A percentile compares a stretch with the other conserved stretches of the same genome.
These are phyloP conservation scores for Lachnellula willkommii DNA, from an alignment of 2,329 filamentous ascomycete genomes.

Conservation along the genomic window DNA sequence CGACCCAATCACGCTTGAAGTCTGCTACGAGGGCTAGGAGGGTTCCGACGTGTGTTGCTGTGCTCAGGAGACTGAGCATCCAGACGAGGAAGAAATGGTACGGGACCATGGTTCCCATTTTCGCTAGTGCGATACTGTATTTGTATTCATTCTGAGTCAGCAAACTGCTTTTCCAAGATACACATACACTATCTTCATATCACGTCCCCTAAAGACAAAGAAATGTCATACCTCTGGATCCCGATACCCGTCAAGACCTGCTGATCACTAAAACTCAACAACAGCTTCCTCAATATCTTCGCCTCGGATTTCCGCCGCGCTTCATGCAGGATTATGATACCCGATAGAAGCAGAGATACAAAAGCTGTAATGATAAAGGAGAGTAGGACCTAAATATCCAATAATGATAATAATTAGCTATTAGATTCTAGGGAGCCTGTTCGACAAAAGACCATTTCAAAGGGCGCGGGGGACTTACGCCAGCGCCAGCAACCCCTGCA, in stretches of 20 bases:
- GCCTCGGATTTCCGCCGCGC: constrained; percentile 40
- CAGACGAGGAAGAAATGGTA: constrained; percentile 70
- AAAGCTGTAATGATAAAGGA: constrained; percentile 61
- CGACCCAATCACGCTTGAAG: constrained; percentile 60
- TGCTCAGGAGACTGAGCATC: constrained; percentile 60
- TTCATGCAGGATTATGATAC: constrained; percentile 53
- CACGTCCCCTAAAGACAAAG: neutral
- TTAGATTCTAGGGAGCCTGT: neutral
- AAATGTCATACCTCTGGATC: constrained; percentile 45
- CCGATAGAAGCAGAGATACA: constrained; percentile 49
- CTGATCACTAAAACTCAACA: constrained; percentile 61
- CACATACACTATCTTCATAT: no score
- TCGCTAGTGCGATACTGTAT: constrained; percentile 50
- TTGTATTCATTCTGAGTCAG: neutral
- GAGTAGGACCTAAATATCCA: constrained; percentile 47
- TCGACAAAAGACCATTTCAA: neutral
- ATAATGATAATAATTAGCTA: constrained; percentile 2
- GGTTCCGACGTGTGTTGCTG: constrained; percentile 60
- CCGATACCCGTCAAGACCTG: constrained; percentile 65
- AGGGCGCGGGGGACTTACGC: constrained; percentile 38
- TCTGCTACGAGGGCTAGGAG: constrained; percentile 61
- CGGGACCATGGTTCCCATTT: constrained; percentile 52
- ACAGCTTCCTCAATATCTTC: constrained; percentile 56
- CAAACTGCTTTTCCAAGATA: no score
- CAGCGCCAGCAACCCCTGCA: constrained; percentile 52